Evolutionary conservation across 805 yeast species (phyloP).

Genomic region (Cyberlindnera maritima): DNA sequence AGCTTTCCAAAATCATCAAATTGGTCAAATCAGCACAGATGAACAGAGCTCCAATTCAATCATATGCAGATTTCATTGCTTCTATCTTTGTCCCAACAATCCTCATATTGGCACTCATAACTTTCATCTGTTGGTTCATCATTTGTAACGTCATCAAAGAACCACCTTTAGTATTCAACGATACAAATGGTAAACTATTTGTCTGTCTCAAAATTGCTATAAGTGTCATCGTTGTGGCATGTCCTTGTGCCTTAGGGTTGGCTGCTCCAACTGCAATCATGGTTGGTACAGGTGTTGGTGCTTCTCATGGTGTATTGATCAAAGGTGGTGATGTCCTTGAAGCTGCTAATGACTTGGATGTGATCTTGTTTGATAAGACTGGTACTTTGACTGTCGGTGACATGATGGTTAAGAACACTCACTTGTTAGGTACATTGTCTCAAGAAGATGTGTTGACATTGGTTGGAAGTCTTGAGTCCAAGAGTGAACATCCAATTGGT

Average conservation of each 20-base stretch:
- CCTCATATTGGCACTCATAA: conserved; percentile 54
- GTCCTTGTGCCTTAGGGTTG: conserved; percentile 96
- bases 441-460: conserved; percentile 42
- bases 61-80: conserved; percentile 82
- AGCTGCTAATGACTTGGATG: conserved; percentile 57
- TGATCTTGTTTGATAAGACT: conserved; percentile 87
- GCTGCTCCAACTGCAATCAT: conserved; percentile 99
- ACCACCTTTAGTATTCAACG: conserved; percentile 50
- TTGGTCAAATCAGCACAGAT: conserved; percentile 89
- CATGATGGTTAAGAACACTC: conserved; percentile 42
- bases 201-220: conserved; percentile 78
- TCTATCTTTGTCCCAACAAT: conserved; percentile 82
- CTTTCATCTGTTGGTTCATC: conserved; percentile 64
- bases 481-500: conserved; percentile 89
- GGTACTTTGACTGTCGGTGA: conserved; percentile 90
- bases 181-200: conserved; percentile 55
- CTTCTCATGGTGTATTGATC: conserved; percentile 81
- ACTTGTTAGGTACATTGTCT: conserved; percentile 8
- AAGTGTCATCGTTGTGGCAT: conserved; percentile 93
- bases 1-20: conserved; percentile 79
- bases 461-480: conserved; percentile 56
- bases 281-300: conserved; percentile 99
- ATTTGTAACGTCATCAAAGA: conserved; percentile 33
- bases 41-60: conserved; percentile 85
- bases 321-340: conserved; percentile 93